A percentile compares a stretch with the other conserved stretches of the same genome.
These are phyloP conservation scores for Venturia aucupariae DNA, from an alignment of 2,329 filamentous ascomycete genomes.

Conservation along the genomic window DNA sequence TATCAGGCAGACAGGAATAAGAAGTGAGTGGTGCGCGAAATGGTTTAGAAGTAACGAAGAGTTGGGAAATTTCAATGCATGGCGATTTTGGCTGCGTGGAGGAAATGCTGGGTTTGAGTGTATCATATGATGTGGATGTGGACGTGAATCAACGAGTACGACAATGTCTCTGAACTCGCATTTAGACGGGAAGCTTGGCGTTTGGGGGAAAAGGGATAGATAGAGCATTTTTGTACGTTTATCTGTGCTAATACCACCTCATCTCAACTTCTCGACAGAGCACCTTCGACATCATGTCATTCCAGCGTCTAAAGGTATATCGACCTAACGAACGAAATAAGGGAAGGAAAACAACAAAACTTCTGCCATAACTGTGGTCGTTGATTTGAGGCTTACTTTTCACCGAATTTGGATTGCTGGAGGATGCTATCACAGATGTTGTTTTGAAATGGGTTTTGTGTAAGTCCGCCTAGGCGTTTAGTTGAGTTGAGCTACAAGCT, in stretches of 20 bases:
- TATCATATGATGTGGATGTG: neutral
- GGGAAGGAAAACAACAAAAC: no score
- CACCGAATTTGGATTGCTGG: no score
- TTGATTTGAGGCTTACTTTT: no score
- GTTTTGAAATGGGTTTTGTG: no score
- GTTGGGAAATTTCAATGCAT: neutral
- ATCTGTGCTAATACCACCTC: neutral
- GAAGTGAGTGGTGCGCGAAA: constrained; percentile 30
- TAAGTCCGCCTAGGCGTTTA: no score
- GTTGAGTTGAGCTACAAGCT: no score
- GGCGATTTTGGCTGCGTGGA: neutral
- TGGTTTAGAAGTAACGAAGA: neutral
- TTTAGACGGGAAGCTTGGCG: neutral
- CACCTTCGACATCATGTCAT: no score
- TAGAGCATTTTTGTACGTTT: neutral
- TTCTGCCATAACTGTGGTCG: no score
- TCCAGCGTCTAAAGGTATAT: no score
- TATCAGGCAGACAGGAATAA: constrained; percentile 55
- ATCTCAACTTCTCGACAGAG: neutral
- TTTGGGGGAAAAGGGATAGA: neutral
- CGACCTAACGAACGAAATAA: no score
- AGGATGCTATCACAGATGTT: no score
- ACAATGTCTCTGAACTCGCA: neutral
- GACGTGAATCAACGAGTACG: neutral
- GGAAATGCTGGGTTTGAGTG: neutral